phyloP scores from a whole-genome alignment of 495 filamentous ascomycete species.

The Hyphodiscus hymeniophilus region DNA sequence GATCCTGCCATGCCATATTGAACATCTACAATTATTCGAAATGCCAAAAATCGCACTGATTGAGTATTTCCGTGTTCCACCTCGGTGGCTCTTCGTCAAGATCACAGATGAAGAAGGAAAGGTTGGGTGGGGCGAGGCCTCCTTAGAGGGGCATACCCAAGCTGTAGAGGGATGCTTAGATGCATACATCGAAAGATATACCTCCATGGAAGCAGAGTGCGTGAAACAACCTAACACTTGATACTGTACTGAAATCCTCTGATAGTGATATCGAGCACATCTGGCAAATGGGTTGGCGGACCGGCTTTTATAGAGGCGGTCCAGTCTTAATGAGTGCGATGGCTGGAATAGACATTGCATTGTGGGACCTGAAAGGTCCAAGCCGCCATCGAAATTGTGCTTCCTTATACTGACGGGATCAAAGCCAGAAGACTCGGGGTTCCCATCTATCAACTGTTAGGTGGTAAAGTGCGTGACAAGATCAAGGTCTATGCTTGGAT shows the following conservation, averaged over 20 bases:
- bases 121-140: slow-evolving; percentile 73
- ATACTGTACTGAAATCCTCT: neutral
- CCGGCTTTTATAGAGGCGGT: slow-evolving; percentile 73
- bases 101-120: slow-evolving; percentile 54
- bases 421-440: slow-evolving; percentile 49
- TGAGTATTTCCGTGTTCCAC: slow-evolving; percentile 67
- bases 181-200: slow-evolving; percentile 53
- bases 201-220: slow-evolving; percentile 67
- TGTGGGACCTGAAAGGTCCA: slow-evolving; percentile 67
- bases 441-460: slow-evolving; percentile 65
- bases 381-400: neutral
- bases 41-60: slow-evolving; percentile 64
- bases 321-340: slow-evolving; percentile 79
- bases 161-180: slow-evolving; percentile 70
- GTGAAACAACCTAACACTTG: slow-evolving; percentile 13
- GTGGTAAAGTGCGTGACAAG: slow-evolving; percentile 68
- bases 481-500: slow-evolving; percentile 82
- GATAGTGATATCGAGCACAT: slow-evolving; percentile 71
- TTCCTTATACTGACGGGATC: neutral
- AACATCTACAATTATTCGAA: too few relatives aligned
- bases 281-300: slow-evolving; percentile 65
- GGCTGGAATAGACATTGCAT: slow-evolving; percentile 71
- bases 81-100: slow-evolving; percentile 76
- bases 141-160: slow-evolving; percentile 67
- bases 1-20: too few relatives aligned